Percentiles rank a stretch among this genome's conserved stretches.
Evolutionary conservation across 805 yeast genomes (phyloP).

Genomic region (Saccharomyces jurei): DNA sequence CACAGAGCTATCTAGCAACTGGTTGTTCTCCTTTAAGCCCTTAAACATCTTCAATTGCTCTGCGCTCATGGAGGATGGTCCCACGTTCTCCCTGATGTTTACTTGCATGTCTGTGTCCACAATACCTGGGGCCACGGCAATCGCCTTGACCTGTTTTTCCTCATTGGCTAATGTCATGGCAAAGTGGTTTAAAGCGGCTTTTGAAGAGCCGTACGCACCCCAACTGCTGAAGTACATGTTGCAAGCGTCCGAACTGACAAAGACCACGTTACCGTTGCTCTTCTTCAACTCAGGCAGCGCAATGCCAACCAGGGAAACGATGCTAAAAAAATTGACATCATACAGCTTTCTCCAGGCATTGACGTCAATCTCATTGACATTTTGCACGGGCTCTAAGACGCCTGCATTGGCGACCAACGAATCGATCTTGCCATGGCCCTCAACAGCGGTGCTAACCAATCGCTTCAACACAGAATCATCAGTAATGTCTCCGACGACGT

Average conservation of each 20-base stretch:
- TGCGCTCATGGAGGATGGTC: slow-evolving; percentile 51
- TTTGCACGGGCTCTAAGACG: slow-evolving; percentile 66
- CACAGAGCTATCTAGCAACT: slow-evolving; percentile 56
- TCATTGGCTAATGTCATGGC: slow-evolving; percentile 61
- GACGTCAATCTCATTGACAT: slow-evolving; percentile 36
- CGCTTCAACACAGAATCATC: slow-evolving; percentile 25
- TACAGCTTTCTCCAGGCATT: slow-evolving; percentile 54
- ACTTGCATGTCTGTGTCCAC: slow-evolving; percentile 87
- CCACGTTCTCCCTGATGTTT: slow-evolving; percentile 58
- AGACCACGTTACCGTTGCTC: slow-evolving; percentile 56
- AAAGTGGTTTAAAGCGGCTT: slow-evolving; percentile 83
- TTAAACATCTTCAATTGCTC: slow-evolving; percentile 54
- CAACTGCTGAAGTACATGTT: slow-evolving; percentile 43
- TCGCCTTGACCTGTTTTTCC: slow-evolving; percentile 41
- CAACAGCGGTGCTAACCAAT: slow-evolving; percentile 40
- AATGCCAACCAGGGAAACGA: slow-evolving; percentile 48
- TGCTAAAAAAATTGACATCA: slow-evolving; percentile 72
- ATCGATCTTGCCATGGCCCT: slow-evolving; percentile 49
- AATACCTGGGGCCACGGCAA: slow-evolving; percentile 89
- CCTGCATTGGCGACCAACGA: slow-evolving; percentile 76
- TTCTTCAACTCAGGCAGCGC: slow-evolving; percentile 51
- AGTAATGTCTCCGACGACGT: slow-evolving; percentile 55
- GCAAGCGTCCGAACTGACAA: slow-evolving; percentile 88
- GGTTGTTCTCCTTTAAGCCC: slow-evolving; percentile 48
- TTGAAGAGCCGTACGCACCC: slow-evolving; percentile 88